Evolutionary conservation across 148 eudicot genomes (phyloP).

Genomic region (Diospyros lotus): DNA sequence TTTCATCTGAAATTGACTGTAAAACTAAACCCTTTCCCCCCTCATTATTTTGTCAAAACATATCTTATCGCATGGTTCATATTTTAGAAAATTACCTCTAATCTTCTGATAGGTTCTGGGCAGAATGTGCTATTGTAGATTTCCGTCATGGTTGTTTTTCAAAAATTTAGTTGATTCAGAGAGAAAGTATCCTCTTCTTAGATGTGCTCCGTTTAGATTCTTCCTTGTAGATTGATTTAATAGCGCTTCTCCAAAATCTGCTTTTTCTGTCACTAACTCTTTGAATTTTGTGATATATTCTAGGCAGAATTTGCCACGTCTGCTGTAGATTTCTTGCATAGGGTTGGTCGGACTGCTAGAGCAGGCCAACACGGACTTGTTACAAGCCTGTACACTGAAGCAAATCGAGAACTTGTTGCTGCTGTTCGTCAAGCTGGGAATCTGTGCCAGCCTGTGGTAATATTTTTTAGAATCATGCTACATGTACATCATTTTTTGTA

Average conservation of each 20-base stretch:
- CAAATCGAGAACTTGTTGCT: constrained; percentile 74
- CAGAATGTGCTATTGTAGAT: no score
- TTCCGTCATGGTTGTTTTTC: neutral
- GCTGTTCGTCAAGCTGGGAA: constrained; percentile 86
- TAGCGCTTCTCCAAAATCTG: neutral
- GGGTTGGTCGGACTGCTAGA: constrained; percentile 96
- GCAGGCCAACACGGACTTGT: constrained; percentile 92
- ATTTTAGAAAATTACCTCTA: neutral
- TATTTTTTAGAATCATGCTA: no score
- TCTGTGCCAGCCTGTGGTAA: constrained; percentile 73
- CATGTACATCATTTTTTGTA: no score
- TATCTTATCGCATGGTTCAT: neutral
- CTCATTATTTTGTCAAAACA: neutral
- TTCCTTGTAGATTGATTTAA: neutral
- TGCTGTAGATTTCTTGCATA: constrained; percentile 94
- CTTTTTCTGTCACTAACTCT: constrained; percentile 4
- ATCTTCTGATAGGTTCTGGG: neutral
- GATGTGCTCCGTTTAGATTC: neutral
- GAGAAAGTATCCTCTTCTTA: neutral
- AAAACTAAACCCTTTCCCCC: neutral
- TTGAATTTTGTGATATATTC: constrained; percentile 9
- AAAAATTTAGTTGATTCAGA: neutral
- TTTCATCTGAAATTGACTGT: neutral
- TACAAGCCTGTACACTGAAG: constrained; percentile 68
- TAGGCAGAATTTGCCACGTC: constrained; percentile 94